Evolutionary conservation across 345 rosid species (phyloP).

Genomic region (Salix exigua): DNA sequence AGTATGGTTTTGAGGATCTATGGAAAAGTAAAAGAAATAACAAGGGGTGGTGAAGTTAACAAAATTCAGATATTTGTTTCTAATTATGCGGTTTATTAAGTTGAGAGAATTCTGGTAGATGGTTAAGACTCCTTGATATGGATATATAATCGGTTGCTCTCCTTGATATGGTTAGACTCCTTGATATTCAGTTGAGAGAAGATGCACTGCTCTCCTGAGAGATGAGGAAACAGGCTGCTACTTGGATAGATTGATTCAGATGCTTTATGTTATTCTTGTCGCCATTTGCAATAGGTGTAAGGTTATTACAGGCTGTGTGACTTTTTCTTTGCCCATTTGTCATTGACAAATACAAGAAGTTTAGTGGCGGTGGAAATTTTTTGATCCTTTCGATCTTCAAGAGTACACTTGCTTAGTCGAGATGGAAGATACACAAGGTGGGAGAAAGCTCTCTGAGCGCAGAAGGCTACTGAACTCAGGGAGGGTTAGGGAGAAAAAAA

Average conservation of each 20-base stretch:
- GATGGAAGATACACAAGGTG: background rate
- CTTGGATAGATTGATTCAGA: background rate
- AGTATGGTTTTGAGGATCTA: background rate
- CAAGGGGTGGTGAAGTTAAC: slow-evolving; percentile 3
- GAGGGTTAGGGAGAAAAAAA: slow-evolving; percentile 1
- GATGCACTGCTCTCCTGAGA: background rate
- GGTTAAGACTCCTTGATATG: background rate
- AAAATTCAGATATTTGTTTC: slow-evolving; percentile 1
- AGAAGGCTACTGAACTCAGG: background rate
- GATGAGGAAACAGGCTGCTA: background rate
- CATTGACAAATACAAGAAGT: background rate
- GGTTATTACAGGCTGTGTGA: slow-evolving; percentile 1
- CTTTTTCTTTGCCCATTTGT: slow-evolving; percentile 11
- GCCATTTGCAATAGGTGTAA: background rate
- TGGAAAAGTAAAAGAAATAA: background rate
- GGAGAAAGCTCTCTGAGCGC: too few species aligned
- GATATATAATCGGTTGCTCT: background rate
- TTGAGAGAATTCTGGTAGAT: background rate
- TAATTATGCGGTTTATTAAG: background rate
- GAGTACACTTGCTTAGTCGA: background rate
- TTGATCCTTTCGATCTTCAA: background rate
- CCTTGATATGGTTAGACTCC: too few species aligned
- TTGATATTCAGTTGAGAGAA: too few species aligned
- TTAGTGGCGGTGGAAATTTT: slow-evolving; percentile 2
- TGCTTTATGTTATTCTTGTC: background rate